These are phyloP conservation scores for Salicornia ramosissima DNA, from an alignment of 148 eudicot genomes.

Conservation along the genomic window DNA sequence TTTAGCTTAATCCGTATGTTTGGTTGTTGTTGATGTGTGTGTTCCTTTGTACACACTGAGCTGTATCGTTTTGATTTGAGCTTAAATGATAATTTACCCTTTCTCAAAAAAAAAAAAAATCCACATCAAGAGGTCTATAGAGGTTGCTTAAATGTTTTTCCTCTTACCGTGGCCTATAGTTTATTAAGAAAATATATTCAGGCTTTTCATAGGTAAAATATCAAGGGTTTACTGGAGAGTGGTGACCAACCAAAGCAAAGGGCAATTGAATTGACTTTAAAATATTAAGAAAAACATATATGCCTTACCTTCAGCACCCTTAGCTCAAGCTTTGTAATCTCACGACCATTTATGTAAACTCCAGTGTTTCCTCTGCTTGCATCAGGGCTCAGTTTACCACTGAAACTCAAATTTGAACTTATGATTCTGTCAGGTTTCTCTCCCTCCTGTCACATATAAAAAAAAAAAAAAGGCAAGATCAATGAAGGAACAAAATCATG, in stretches of 20 bases:
- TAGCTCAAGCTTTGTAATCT: constrained; percentile 87
- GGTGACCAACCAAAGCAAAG: background rate
- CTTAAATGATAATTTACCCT: too few relatives aligned
- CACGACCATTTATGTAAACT: constrained; percentile 90
- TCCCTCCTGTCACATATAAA: constrained; percentile 67
- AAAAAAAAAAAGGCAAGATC: constrained; percentile 21
- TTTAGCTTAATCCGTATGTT: too few relatives aligned
- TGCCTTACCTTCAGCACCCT: constrained; percentile 71
- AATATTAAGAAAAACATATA: background rate
- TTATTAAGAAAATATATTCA: background rate
- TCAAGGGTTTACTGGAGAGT: too few relatives aligned
- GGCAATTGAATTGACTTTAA: background rate
- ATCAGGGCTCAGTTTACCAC: constrained; percentile 70
- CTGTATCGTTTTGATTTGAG: too few relatives aligned
- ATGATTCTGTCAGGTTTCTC: constrained; percentile 84
- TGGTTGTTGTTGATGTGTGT: too few relatives aligned
- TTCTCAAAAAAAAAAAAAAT: too few relatives aligned
- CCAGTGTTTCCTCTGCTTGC: constrained; percentile 95
- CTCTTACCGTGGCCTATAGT: background rate
- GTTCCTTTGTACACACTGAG: too few relatives aligned
- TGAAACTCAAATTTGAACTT: constrained; percentile 81
- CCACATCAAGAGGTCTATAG: background rate
- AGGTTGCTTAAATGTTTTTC: background rate
- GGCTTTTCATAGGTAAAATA: background rate
- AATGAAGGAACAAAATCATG: background rate